Percentiles rank a stretch among this genome's conserved stretches.
Evolutionary conservation across 768 basidiomycete genomes (phyloP).

Genomic region (Nidula microcarpa): DNA sequence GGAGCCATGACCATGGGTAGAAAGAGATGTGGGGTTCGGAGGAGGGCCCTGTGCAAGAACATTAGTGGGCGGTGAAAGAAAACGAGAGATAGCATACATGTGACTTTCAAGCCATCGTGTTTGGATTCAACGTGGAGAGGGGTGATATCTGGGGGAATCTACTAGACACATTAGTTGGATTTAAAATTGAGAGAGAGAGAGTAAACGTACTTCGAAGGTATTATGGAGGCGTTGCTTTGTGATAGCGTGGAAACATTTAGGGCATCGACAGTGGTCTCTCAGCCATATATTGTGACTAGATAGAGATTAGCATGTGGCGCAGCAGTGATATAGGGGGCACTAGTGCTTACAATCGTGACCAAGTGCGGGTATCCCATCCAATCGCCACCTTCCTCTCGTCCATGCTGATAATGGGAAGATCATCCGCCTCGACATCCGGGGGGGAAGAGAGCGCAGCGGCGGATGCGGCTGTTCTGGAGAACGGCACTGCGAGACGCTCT

Average conservation of each 20-base stretch:
- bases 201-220: constrained; percentile 66
- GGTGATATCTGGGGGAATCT: constrained; percentile 72
- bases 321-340: background rate
- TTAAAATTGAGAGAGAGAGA: background rate
- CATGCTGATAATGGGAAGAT: constrained; percentile 50
- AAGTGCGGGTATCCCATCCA: constrained; percentile 68
- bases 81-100: constrained; percentile 51
- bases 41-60: constrained; percentile 43
- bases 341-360: constrained; percentile 72
- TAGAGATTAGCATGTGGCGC: background rate
- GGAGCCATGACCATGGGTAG: constrained; percentile 88
- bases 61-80: background rate
- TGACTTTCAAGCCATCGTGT: constrained; percentile 64
- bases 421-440: constrained; percentile 27
- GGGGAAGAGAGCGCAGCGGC: constrained; percentile 14
- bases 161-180: constrained; percentile 21
- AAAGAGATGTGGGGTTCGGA: constrained; percentile 67
- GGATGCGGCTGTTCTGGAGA: constrained; percentile 13
- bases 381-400: constrained; percentile 63
- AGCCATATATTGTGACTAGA: constrained; percentile 87
- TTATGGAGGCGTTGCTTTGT: constrained; percentile 91
- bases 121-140: constrained; percentile 57
- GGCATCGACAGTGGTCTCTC: constrained; percentile 89
- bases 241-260: constrained; percentile 78
- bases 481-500: background rate